Evolutionary conservation across 352 stramenopile species (phyloP).

Genomic region (Pythium guiyangense): DNA sequence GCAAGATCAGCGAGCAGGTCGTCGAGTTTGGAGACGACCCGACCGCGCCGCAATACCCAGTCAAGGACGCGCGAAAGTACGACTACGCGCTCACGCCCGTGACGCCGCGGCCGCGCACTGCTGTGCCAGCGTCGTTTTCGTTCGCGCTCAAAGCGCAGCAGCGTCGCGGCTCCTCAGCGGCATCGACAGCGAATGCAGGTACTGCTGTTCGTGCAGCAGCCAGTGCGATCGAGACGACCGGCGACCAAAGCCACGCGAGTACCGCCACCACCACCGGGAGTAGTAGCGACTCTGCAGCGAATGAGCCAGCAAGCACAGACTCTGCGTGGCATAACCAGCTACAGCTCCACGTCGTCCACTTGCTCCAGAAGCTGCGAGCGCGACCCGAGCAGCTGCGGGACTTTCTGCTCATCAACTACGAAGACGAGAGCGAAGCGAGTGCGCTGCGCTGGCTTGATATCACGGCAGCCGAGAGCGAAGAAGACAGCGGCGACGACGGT

Average conservation of each 20-base stretch:
- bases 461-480: constrained; percentile 9
- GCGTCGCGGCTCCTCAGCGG: not conserved
- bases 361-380: constrained; percentile 36
- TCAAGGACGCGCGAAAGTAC: constrained; percentile 8
- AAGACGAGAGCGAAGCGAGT: constrained; percentile 16
- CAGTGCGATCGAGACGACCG: not conserved
- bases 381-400: constrained; percentile 29
- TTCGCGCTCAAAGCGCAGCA: not conserved
- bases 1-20: constrained; percentile 11
- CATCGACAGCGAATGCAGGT: not conserved
- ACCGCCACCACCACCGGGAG: not conserved
- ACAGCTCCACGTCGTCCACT: constrained; percentile 34
- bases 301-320: not conserved
- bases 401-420: constrained; percentile 26
- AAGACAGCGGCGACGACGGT: constrained; percentile 2
- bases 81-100: constrained; percentile 11
- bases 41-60: constrained; percentile 5
- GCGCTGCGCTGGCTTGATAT: constrained; percentile 5
- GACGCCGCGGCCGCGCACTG: constrained; percentile 4
- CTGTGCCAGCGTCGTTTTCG: not conserved
- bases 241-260: not conserved
- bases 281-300: not conserved
- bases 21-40: constrained; percentile 8
- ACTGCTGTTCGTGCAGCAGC: not conserved
- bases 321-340: constrained; percentile 33